phyloP scores from a whole-genome alignment of 306 rosid genomes.

The Senna siamea region DNA sequence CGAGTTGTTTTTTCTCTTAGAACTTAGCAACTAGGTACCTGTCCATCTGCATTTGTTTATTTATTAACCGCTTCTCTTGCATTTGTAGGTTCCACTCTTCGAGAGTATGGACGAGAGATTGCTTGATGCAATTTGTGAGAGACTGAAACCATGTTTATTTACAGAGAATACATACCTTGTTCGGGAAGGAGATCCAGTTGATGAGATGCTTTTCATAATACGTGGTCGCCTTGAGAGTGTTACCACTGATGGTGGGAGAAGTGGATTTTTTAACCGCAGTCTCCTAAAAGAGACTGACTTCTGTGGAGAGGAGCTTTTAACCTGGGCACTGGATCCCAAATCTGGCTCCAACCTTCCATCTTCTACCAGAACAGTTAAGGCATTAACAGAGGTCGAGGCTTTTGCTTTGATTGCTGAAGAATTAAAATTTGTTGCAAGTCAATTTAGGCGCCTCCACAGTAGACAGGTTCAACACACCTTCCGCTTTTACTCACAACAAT shows the following conservation, averaged over 20 bases:
- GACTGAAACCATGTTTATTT: conserved; percentile 85
- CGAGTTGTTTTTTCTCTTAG: no score
- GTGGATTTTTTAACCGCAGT: conserved; percentile 93
- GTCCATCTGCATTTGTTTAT: conserved; percentile 38
- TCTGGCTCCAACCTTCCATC: conserved; percentile 94
- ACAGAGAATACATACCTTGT: conserved; percentile 89
- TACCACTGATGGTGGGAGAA: conserved; percentile 96
- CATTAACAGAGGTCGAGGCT: conserved; percentile 88
- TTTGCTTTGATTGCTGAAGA: conserved; percentile 93
- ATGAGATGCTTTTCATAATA: conserved; percentile 96
- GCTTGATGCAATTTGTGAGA: conserved; percentile 97
- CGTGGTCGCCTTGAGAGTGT: conserved; percentile 98
- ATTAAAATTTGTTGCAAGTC: conserved; percentile 92
- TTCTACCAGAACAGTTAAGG: conserved; percentile 88
- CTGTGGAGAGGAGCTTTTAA: conserved; percentile 97
- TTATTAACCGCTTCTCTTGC: conserved; percentile 40
- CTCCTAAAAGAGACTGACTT: conserved; percentile 85
- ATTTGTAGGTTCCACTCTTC: conserved; percentile 85
- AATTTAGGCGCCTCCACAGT: conserved; percentile 97
- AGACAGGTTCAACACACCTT: conserved; percentile 98
- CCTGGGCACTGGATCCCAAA: conserved; percentile 98
- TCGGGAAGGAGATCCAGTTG: conserved; percentile 98
- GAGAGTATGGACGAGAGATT: conserved; percentile 96
- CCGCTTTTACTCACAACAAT: conserved; percentile 96
- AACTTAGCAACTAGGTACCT: no score